Evolutionary conservation across 345 rosid genomes (phyloP).

Genomic region (Noccaea bulbosa): DNA sequence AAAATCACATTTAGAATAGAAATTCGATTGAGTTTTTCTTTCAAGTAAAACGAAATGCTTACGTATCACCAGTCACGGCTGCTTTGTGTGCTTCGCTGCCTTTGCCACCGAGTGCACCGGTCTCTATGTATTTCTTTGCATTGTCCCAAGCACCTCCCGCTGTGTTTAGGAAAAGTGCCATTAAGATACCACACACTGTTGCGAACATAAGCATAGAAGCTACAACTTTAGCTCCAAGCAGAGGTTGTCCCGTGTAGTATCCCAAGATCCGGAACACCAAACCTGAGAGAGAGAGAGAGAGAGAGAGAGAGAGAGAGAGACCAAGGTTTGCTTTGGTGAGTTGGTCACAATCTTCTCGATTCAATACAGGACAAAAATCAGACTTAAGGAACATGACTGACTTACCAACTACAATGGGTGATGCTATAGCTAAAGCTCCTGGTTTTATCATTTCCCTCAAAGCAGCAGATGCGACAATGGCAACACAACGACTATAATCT

Average conservation of each 20-base stretch:
- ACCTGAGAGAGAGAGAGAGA: constrained; percentile 52
- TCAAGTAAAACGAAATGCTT: constrained; percentile 41
- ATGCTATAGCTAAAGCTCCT: constrained; percentile 89
- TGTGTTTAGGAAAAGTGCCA: constrained; percentile 98
- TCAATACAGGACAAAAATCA: neutral
- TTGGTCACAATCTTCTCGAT: constrained; percentile 20
- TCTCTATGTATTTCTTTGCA: constrained; percentile 94
- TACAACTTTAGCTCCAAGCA: constrained; percentile 96
- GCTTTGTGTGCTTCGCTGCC: constrained; percentile 99
- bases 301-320: neutral
- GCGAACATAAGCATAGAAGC: constrained; percentile 96
- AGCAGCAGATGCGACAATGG: constrained; percentile 96
- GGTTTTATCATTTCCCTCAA: constrained; percentile 98
- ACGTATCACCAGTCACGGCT: constrained; percentile 98
- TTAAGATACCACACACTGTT: constrained; percentile 94
- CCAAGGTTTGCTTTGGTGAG: constrained; percentile 7
- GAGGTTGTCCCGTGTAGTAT: constrained; percentile 84
- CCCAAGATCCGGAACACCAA: constrained; percentile 82
- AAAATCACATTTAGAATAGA: neutral
- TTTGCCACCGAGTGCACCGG: constrained; percentile 97
- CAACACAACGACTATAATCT: constrained; percentile 97
- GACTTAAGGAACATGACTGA: constrained; percentile 12
- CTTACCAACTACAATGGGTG: constrained; percentile 85
- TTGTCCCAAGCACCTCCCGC: constrained; percentile 99
- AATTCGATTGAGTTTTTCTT: neutral